Conservation (phyloP, 2,329 filamentous ascomycete species). For the Zasmidium angulare region DNA sequence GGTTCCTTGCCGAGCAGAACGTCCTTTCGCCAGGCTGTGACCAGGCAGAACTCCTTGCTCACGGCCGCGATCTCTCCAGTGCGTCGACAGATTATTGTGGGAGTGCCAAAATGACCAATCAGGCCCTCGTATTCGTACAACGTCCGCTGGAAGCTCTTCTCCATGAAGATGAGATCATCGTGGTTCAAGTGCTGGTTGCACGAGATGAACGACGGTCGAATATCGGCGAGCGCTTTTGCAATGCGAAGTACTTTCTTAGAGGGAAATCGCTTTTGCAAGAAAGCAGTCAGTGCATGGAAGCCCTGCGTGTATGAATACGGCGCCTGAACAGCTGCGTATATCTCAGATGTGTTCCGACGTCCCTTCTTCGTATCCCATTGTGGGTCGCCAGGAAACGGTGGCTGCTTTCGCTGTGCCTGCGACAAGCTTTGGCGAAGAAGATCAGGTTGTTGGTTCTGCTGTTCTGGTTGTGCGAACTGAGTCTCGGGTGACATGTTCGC, state of each 20-base stretch:
- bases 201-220: conserved; percentile 89
- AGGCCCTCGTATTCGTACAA: conserved; percentile 93
- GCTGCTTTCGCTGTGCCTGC: conserved; percentile 32
- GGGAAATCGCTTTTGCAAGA: conserved; percentile 76
- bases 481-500: conserved; percentile 31
- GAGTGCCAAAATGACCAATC: conserved; percentile 82
- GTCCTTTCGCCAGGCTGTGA: conserved; percentile 92
- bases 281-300: conserved; percentile 83
- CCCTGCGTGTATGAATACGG: conserved; percentile 88
- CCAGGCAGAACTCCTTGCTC: conserved; percentile 93
- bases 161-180: conserved; percentile 93
- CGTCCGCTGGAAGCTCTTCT: conserved; percentile 92
- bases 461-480: conserved; percentile 32
- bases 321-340: conserved; percentile 86
- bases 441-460: conserved; percentile 30
- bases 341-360: conserved; percentile 71
- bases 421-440: conserved; percentile 35
- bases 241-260: conserved; percentile 76
- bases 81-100: conserved; percentile 85
- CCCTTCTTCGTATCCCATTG: conserved; percentile 44
- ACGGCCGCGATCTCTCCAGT: conserved; percentile 94
- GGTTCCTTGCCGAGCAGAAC: conserved; percentile 83
- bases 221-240: conserved; percentile 81
- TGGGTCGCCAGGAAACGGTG: conserved; percentile 32
- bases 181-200: conserved; percentile 85